Conservation (phyloP, 768 basidiomycete genomes). For the Termitomyces sp. region DNA sequence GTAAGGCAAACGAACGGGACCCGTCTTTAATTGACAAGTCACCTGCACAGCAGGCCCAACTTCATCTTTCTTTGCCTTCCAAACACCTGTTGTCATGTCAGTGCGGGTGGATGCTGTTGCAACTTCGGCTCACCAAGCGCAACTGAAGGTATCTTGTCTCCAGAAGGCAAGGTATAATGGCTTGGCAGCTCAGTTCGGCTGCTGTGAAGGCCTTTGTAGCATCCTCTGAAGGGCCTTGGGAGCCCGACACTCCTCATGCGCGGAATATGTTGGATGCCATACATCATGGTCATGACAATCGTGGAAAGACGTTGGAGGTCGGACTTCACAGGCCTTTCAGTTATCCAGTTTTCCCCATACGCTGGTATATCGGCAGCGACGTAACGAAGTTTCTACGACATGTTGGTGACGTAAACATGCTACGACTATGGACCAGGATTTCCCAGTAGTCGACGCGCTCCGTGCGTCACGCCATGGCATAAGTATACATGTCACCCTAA, state of each 20-base stretch:
- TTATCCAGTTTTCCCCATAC: background rate
- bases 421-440: no score
- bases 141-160: constrained; percentile 63
- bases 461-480: no score
- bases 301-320: background rate
- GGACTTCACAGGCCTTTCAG: background rate
- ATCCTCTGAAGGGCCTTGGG: background rate
- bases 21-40: background rate
- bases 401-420: no score
- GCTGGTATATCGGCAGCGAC: background rate
- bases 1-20: background rate
- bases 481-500: no score
- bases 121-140: constrained; percentile 48
- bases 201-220: constrained; percentile 6
- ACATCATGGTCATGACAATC: constrained; percentile 6
- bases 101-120: background rate
- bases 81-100: constrained; percentile 43
- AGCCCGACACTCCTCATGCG: background rate
- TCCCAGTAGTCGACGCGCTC: no score
- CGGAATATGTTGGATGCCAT: constrained; percentile 2
- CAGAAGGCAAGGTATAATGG: constrained; percentile 60
- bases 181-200: constrained; percentile 28
- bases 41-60: constrained; percentile 70
- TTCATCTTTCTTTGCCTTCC: constrained; percentile 52
- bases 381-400: no score